Evolutionary conservation across 495 filamentous ascomycete genomes (phyloP), one percentile per base, ranked within the genome.

Genomic region (Amphirosellinia nigrospora): DNA sequence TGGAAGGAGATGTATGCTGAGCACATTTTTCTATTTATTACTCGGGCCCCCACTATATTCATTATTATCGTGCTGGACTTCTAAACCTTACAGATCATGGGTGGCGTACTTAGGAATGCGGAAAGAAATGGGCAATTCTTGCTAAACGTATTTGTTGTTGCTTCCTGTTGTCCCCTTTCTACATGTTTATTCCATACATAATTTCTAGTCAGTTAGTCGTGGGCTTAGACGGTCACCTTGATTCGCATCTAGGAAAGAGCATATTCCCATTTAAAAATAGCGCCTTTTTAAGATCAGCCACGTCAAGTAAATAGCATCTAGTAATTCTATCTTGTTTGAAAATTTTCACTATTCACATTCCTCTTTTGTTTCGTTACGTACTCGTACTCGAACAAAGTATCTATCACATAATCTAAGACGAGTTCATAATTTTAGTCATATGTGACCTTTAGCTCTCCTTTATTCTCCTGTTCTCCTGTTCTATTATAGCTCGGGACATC

Each of bases 231-330:
- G 63, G 63, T 52, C 63, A 65, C 48, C n/a, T 65, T 65, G 63
- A 65, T 65, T 65, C 63, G 63, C 63, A 65, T 66, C 48, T 56
- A 56, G 38, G 64, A 58, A 65, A 65, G 64, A 66, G 63, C 63
- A 66, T 52, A 65, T 65, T 52, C 21, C n/a, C 46, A 53, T 65
- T 65, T 34, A 41, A 65, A 65, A 52, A 21, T 23, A 28, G 21
- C 19, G 21, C 15, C 21, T 38, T n/a, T 39, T 15, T 45, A 52
- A 52, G 45, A 30, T 65, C 46, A 21, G 38, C 23, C 16, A 64
- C 30, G 26, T 38, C 43, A 64, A 39, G 3, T 53, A 30, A 28
- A 19, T 2, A n/a, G 30, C 11, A 19, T 58, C 7, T 21, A 58
- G 30, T 58, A 34, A 36, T 36, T 5, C 28, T 36, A 23, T 62